Evolutionary conservation across 2,329 filamentous ascomycete species (phyloP).

Genomic region (Ustilaginoidea virens): DNA sequence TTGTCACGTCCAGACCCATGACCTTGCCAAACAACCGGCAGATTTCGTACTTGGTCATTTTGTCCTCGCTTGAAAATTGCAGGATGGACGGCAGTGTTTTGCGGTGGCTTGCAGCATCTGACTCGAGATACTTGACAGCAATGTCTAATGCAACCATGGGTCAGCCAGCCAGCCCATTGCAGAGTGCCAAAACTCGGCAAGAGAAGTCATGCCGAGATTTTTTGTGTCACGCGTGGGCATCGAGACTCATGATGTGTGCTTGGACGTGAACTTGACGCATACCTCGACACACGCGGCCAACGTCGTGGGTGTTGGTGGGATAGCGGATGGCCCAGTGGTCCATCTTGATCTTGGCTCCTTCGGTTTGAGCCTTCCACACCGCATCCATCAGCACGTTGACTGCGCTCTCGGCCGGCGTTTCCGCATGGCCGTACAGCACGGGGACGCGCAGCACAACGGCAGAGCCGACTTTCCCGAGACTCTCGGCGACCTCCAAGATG

Average conservation of each 20-base stretch:
- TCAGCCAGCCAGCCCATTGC: too few species aligned
- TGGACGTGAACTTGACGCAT: constrained; percentile 14
- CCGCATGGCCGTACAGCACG: constrained; percentile 66
- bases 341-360: constrained; percentile 51
- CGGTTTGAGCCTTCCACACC: constrained; percentile 57
- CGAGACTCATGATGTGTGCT: too few species aligned
- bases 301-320: constrained; percentile 80
- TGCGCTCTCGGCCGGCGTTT: constrained; percentile 59
- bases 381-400: constrained; percentile 68
- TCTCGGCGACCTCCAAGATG: constrained; percentile 44
- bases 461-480: constrained; percentile 31
- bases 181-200: neutral
- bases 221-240: neutral
- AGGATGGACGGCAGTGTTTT: constrained; percentile 50
- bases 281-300: constrained; percentile 62
- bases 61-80: constrained; percentile 78
- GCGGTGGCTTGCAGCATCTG: constrained; percentile 27
- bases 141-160: constrained; percentile 39
- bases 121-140: constrained; percentile 48
- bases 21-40: constrained; percentile 65
- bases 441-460: constrained; percentile 67
- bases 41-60: constrained; percentile 82
- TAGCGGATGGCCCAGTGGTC: constrained; percentile 77
- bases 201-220: too few species aligned
- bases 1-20: constrained; percentile 54